These are phyloP conservation scores for Sequoiadendron giganteum DNA, from an alignment of 75 land plant species.

Conservation along the genomic window DNA sequence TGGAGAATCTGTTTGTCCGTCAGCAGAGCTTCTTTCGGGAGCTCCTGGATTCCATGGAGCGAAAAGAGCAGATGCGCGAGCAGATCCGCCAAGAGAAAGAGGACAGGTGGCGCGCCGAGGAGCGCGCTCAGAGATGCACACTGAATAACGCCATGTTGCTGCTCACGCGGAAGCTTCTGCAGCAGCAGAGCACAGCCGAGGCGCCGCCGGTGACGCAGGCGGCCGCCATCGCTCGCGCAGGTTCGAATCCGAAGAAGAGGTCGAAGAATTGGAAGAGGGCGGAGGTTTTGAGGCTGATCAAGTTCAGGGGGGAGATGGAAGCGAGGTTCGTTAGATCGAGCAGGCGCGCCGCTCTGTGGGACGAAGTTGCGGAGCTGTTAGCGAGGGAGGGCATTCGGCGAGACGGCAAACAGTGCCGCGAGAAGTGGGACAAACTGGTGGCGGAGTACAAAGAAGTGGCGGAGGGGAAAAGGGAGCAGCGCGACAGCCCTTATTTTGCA, in stretches of 20 bases:
- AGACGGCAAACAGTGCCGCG: constrained; percentile 40
- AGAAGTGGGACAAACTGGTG: constrained; percentile 48
- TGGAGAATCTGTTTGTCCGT: constrained; percentile 32
- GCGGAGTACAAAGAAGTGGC: constrained; percentile 41
- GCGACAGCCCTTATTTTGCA: constrained; percentile 33
- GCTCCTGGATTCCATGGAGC: constrained; percentile 20
- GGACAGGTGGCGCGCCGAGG: constrained; percentile 37
- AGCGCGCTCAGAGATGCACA: constrained; percentile 17
- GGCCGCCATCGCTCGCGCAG: background rate
- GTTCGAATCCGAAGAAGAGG: constrained; percentile 18
- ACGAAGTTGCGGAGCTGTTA: constrained; percentile 28
- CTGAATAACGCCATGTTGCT: constrained; percentile 22
- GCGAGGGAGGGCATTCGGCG: constrained; percentile 21
- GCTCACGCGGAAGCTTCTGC: constrained; percentile 23
- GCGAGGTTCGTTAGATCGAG: constrained; percentile 18
- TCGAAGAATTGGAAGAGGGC: constrained; percentile 42
- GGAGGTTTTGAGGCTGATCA: constrained; percentile 29
- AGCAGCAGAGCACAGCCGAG: background rate
- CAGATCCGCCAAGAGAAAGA: constrained; percentile 29
- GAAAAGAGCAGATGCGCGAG: constrained; percentile 22
- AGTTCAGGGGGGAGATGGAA: constrained; percentile 30
- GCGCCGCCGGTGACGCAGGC: background rate
- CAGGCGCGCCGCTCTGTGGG: constrained; percentile 32
- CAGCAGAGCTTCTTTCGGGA: constrained; percentile 28
- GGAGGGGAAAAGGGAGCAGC: constrained; percentile 25